Conservation (phyloP, 2,329 filamentous ascomycete genomes). For the Fusarium sp. region DNA sequence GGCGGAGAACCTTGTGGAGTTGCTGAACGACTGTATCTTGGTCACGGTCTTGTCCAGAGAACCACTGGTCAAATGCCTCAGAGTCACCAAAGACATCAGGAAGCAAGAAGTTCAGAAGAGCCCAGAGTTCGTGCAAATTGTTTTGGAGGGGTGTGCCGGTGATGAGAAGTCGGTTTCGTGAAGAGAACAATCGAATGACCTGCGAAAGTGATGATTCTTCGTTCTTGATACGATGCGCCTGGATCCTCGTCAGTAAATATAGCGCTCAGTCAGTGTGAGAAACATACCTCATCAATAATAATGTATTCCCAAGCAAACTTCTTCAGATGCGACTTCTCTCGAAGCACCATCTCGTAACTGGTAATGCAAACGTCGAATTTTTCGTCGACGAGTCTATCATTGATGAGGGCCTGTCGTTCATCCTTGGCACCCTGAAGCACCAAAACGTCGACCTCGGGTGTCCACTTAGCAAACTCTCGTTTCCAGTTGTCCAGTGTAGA, state of each 20-base stretch:
- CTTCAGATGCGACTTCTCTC: slow-evolving; percentile 93
- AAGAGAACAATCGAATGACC: slow-evolving; percentile 96
- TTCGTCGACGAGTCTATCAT: slow-evolving; percentile 89
- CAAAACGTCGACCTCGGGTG: slow-evolving; percentile 92
- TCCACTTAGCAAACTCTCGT: slow-evolving; percentile 93
- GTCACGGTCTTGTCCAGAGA: slow-evolving; percentile 88
- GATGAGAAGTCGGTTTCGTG: slow-evolving; percentile 92
- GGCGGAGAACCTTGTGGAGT: slow-evolving; percentile 89
- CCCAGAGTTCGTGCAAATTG: slow-evolving; percentile 98
- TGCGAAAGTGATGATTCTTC: slow-evolving; percentile 97
- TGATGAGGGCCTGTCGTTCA: slow-evolving; percentile 87
- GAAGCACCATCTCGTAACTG: slow-evolving; percentile 98
- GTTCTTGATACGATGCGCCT: slow-evolving; percentile 97
- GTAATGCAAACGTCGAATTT: slow-evolving; percentile 99
- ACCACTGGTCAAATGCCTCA: slow-evolving; percentile 98
- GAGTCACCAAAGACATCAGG: slow-evolving; percentile 98
- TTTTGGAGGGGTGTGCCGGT: slow-evolving; percentile 98
- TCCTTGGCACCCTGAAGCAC: slow-evolving; percentile 97
- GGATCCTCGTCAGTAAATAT: slow-evolving; percentile 26
- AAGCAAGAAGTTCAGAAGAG: slow-evolving; percentile 95
- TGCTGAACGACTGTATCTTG: slow-evolving; percentile 97
- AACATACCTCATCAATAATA: slow-evolving; percentile 84
- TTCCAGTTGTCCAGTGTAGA: slow-evolving; percentile 99
- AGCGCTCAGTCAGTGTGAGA: neutral
- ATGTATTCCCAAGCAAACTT: slow-evolving; percentile 99